A percentile compares a stretch with the other conserved stretches of the same genome.
phyloP scores from a whole-genome alignment of 169 alveolate genomes.

The Plasmodium knowlesi region DNA sequence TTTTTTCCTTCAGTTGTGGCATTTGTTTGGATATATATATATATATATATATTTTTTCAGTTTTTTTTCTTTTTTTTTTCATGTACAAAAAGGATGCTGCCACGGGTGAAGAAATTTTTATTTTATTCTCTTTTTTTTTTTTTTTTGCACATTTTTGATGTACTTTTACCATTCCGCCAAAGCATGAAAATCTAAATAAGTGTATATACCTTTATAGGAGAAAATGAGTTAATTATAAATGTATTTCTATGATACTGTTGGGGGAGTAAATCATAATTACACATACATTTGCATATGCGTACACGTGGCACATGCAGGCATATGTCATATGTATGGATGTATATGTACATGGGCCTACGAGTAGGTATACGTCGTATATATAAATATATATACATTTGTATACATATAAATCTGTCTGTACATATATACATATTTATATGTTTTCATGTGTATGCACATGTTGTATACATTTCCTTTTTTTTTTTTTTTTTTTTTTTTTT shows the following conservation, averaged over 20 bases:
- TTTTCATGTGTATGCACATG: background rate
- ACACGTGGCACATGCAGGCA: background rate
- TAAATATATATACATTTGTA: conserved; percentile 12
- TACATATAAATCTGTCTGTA: background rate
- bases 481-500: conserved; percentile 4
- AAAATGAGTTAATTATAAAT: conserved; percentile 49
- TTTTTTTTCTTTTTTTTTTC: conserved; percentile 17
- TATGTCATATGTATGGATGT: background rate
- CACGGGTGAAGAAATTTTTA: background rate
- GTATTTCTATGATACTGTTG: conserved; percentile 52
- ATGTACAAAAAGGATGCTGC: conserved; percentile 1
- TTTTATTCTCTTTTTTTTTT: background rate
- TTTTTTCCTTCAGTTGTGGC: background rate
- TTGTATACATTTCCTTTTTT: background rate
- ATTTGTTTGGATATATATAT: background rate
- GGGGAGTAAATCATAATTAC: conserved; percentile 13
- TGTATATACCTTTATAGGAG: conserved; percentile 26
- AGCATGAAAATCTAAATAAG: conserved; percentile 5
- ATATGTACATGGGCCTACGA: background rate
- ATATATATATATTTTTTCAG: too few species aligned
- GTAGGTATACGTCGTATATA: background rate
- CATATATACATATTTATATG: background rate
- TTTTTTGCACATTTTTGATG: background rate
- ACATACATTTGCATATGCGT: conserved; percentile 6
- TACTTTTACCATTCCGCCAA: conserved; percentile 1